A percentile compares a stretch with the other conserved stretches of the same genome.
These are phyloP conservation scores for Pterulicium gracile DNA, from an alignment of 1,284 basidiomycete species.

Conservation along the genomic window DNA sequence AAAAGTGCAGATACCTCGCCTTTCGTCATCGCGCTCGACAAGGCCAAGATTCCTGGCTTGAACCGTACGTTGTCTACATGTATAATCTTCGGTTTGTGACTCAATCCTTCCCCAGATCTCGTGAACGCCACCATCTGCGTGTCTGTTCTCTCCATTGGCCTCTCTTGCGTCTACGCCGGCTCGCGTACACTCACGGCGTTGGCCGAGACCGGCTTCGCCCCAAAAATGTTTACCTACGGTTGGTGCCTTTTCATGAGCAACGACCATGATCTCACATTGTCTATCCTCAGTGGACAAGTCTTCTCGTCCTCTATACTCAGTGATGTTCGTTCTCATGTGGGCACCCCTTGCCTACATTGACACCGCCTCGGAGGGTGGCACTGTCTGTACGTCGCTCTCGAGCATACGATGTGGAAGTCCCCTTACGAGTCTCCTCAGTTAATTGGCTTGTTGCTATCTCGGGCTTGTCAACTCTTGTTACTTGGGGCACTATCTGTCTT, in stretches of 20 bases:
- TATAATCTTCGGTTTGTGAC: too few species aligned
- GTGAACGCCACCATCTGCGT: constrained; percentile 66
- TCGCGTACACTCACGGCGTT: constrained; percentile 60
- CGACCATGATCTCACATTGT: too few species aligned
- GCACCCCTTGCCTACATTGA: constrained; percentile 30
- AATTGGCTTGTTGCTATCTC: constrained; percentile 31
- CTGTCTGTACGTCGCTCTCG: constrained; percentile 23
- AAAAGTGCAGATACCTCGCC: constrained; percentile 30
- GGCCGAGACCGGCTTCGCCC: constrained; percentile 58
- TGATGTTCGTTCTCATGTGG: constrained; percentile 24
- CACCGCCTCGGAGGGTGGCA: constrained; percentile 20
- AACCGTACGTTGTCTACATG: constrained; percentile 33
- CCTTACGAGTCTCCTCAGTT: constrained; percentile 18
- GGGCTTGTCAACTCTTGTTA: constrained; percentile 32
- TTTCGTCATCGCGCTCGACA: constrained; percentile 58
- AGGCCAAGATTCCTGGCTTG: constrained; percentile 47
- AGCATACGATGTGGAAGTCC: too few species aligned
- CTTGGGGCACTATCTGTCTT: constrained; percentile 30
- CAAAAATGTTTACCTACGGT: constrained; percentile 38
- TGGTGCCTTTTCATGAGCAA: constrained; percentile 3
- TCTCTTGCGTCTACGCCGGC: constrained; percentile 57
- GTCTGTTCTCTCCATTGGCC: constrained; percentile 62
- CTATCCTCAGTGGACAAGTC: constrained; percentile 34
- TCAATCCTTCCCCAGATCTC: constrained; percentile 23
- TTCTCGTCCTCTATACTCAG: constrained; percentile 27